phyloP scores from a whole-genome alignment of 1,284 basidiomycete genomes.

The Pterulicium gracile region DNA sequence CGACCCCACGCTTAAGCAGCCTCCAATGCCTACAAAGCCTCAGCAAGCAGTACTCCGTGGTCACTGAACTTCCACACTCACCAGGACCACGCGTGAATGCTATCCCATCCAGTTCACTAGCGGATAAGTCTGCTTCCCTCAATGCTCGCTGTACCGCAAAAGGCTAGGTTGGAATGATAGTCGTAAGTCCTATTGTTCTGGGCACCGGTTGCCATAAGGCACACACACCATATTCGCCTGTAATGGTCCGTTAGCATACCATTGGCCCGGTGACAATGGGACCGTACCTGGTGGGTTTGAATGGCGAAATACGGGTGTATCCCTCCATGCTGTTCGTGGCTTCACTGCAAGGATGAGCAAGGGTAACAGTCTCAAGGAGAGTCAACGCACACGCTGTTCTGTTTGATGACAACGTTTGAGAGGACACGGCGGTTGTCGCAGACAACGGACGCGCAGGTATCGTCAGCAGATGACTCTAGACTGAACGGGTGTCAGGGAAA shows the following conservation, averaged over 20 bases:
- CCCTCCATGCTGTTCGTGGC: conserved; percentile 64
- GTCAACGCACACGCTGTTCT: conserved; percentile 46
- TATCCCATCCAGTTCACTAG: conserved; percentile 70
- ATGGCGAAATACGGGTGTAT: conserved; percentile 79
- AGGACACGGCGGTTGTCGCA: conserved; percentile 56
- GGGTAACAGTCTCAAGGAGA: not conserved
- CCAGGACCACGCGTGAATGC: conserved; percentile 90
- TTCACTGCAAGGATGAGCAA: conserved; percentile 16
- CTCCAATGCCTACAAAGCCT: conserved; percentile 51
- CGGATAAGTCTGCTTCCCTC: conserved; percentile 42
- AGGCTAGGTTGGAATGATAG: conserved; percentile 43
- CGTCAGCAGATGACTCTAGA: conserved; percentile 81
- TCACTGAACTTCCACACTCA: conserved; percentile 15
- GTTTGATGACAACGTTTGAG: conserved; percentile 77
- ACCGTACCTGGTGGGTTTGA: conserved; percentile 65
- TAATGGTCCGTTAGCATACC: too few species aligned
- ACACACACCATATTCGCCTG: conserved; percentile 54
- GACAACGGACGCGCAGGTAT: conserved; percentile 81
- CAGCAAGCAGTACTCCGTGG: not conserved
- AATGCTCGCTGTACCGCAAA: conserved; percentile 62
- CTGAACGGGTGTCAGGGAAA: too few species aligned
- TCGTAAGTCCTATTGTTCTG: too few species aligned
- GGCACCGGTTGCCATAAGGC: too few species aligned
- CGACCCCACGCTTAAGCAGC: conserved; percentile 69
- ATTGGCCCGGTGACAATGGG: too few species aligned